phyloP scores from a whole-genome alignment of 805 yeast genomes.

The Yamadazyma olivae region DNA sequence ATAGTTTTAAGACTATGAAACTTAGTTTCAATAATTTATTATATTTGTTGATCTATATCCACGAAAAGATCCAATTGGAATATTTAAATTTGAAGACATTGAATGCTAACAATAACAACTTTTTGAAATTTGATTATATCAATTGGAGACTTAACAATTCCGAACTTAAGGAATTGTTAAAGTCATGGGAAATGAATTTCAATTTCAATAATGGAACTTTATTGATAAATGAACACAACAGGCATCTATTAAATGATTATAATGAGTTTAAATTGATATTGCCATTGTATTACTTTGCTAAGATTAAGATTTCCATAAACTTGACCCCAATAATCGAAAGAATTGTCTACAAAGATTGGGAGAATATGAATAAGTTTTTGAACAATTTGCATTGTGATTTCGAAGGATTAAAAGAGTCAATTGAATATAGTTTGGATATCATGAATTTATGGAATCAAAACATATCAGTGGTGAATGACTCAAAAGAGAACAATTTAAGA shows the following conservation, averaged over 20 bases:
- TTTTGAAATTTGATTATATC: conserved; percentile 43
- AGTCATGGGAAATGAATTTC: conserved; percentile 66
- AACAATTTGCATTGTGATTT: conserved; percentile 48
- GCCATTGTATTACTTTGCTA: conserved; percentile 65
- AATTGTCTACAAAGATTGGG: conserved; percentile 69
- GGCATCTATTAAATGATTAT: conserved; percentile 46
- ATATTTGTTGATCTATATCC: conserved; percentile 62
- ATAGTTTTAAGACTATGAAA: conserved; percentile 8
- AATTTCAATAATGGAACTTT: conserved; percentile 62
- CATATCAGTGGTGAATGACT: conserved; percentile 61
- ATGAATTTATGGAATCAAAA: conserved; percentile 71
- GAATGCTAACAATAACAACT: conserved; percentile 14
- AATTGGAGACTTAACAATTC: conserved; percentile 65
- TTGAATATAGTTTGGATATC: conserved; percentile 54
- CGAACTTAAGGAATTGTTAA: conserved; percentile 52
- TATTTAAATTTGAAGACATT: conserved; percentile 25
- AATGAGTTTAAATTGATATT: conserved; percentile 62
- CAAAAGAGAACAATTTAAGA: conserved; percentile 63
- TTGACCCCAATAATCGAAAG: conserved; percentile 58
- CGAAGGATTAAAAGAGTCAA: conserved; percentile 64
- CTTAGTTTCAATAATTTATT: conserved; percentile 17
- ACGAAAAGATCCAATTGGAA: conserved; percentile 61
- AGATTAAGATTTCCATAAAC: conserved; percentile 60
- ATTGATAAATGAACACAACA: conserved; percentile 49
- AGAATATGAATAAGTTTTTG: conserved; percentile 54